Base-by-base conservation (phyloP, 345 rosid genomes). In the Rhodamnia rubescens region DNA sequence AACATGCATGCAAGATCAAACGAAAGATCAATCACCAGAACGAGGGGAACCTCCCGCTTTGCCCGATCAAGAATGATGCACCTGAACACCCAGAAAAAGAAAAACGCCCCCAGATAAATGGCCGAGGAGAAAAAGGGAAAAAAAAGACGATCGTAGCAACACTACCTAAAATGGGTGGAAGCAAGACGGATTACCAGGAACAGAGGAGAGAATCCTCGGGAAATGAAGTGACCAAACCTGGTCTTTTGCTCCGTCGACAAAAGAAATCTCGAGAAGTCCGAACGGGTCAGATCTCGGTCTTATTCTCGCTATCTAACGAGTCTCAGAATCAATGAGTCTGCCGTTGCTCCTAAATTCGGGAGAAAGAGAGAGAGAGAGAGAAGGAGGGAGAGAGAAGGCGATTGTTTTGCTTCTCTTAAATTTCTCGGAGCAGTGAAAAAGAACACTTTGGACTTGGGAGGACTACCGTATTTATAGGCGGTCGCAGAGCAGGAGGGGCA, bases 201-300 rank as follows among this genome's bases (percentile, higher is more conserved):
- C 15, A 29, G 80, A 36, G 80, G 21, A 21, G 59, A 36, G 78
- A 69, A 69, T 69, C 21, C 78, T 32, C 78, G 9, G 13, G 78
- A 69, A 36, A 36, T 21, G 26, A 18, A 69, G 80, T 47, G 9
- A 69, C 47, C 80, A 18, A 69, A 69, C 47, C 40, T 6, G 47
- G 47, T 42, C 44, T 42, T 42, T 42, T 9, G 47, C 36, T 36
- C 21, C 80, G 47, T 18, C 14, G 13, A 69, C 80, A 69, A 9
- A 9, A 69, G 80, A 36, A 69, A 9, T 69, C 47, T 36, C 36
- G 42, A 69, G 7, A 69, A 69, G 47, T 8, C 47, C 47, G 40
- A 69, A 49, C 6, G 53, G 83, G 55, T 78, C 86, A 78, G 86
- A 85, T 75, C 86, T 75, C 86, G 74, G 36, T 44, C 85, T 49